These are phyloP conservation scores for Amanita pallidorosea DNA, from an alignment of 768 basidiomycete species.

Conservation along the genomic window DNA sequence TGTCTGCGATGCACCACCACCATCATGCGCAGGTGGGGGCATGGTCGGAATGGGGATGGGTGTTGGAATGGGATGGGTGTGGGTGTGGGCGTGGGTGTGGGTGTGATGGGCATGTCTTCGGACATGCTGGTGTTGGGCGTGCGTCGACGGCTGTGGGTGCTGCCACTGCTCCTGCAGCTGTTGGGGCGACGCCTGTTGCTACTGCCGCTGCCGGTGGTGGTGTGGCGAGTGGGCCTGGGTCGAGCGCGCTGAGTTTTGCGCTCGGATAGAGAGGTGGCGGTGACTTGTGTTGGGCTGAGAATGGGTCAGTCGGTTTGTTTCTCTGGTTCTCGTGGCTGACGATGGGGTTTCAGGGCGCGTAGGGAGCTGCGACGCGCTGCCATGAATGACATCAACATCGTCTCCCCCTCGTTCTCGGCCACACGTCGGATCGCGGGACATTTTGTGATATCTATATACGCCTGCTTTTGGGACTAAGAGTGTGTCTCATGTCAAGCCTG, in stretches of 20 bases:
- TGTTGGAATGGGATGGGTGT: neutral
- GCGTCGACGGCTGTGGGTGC: too few relatives aligned
- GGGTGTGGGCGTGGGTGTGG: neutral
- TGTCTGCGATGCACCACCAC: neutral
- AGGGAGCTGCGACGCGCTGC: neutral
- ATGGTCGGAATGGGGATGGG: neutral
- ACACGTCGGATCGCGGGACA: too few relatives aligned
- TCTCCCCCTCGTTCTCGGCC: too few relatives aligned
- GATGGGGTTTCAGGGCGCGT: neutral
- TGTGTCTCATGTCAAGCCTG: too few relatives aligned
- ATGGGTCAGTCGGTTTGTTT: neutral
- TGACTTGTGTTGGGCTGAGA: neutral
- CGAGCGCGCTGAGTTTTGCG: slow-evolving; percentile 18
- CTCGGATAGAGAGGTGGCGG: slow-evolving; percentile 9
- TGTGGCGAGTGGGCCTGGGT: slow-evolving; percentile 1
- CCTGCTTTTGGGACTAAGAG: too few relatives aligned
- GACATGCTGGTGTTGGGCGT: neutral
- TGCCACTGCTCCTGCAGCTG: neutral
- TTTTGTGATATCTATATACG: too few relatives aligned
- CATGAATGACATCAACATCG: neutral
- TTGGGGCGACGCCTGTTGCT: neutral
- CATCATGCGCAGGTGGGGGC: too few relatives aligned
- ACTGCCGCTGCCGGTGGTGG: neutral
- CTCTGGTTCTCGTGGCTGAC: neutral
- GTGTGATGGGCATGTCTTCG: neutral